Evolutionary conservation across 768 basidiomycete species (phyloP).

Genomic region (Hygrophorus pudorinus): DNA sequence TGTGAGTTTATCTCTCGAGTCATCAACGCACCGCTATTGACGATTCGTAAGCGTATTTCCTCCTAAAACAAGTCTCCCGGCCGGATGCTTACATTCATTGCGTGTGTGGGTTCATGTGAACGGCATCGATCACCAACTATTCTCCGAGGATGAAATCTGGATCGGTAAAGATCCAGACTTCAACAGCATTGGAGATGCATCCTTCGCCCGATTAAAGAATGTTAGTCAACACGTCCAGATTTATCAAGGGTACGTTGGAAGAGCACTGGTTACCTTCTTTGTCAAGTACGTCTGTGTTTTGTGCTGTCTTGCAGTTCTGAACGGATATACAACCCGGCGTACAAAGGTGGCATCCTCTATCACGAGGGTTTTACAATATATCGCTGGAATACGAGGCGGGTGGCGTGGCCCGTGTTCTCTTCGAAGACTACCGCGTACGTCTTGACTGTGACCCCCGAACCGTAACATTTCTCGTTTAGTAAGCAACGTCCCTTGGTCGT

Average conservation of each 20-base stretch:
- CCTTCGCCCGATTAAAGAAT: conserved; percentile 39
- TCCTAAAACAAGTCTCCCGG: conserved; percentile 45
- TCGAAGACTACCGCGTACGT: conserved; percentile 42
- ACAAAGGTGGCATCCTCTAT: conserved; percentile 40
- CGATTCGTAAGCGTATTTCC: conserved; percentile 38
- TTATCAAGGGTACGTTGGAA: conserved; percentile 48
- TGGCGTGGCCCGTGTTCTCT: conserved; percentile 44
- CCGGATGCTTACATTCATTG: conserved; percentile 43
- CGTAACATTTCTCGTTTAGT: conserved; percentile 55
- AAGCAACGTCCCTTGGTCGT: conserved; percentile 11
- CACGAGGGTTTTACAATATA: conserved; percentile 34
- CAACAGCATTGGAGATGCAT: conserved; percentile 42
- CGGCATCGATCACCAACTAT: conserved; percentile 52
- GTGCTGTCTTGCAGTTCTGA: not conserved
- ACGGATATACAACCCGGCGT: not conserved
- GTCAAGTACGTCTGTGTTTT: conserved; percentile 29
- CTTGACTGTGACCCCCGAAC: conserved; percentile 45
- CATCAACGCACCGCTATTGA: not conserved
- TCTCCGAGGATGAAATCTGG: conserved; percentile 57
- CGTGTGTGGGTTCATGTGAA: conserved; percentile 56
- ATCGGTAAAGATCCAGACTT: conserved; percentile 61
- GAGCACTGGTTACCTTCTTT: conserved; percentile 46
- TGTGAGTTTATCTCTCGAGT: conserved; percentile 29
- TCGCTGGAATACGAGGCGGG: conserved; percentile 57
- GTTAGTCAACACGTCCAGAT: conserved; percentile 34